A percentile compares a stretch with the other conserved stretches of the same genome.
phyloP scores from a whole-genome alignment of 306 rosid species.

The Quercus rubra region DNA sequence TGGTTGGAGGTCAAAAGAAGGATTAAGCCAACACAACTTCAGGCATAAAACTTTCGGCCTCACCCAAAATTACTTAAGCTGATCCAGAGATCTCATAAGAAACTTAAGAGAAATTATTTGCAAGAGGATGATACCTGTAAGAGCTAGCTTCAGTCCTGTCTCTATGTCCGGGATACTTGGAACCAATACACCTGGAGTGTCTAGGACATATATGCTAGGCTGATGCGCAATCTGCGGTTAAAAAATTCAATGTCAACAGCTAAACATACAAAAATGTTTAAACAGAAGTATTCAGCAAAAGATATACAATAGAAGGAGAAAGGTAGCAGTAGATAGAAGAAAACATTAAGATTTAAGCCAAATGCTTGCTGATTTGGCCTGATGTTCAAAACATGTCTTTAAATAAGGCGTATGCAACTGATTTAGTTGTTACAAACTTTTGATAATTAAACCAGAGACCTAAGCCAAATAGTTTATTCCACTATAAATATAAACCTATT shows the following conservation, averaged over 20 bases:
- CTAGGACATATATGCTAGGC: conserved; percentile 89
- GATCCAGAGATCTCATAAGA: not conserved
- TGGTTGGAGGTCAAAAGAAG: not conserved
- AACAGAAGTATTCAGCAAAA: not conserved
- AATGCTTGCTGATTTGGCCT: not conserved
- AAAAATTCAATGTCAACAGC: conserved; percentile 5
- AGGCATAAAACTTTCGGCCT: not conserved
- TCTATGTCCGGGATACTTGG: conserved; percentile 85
- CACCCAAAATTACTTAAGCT: not conserved
- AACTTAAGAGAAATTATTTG: not conserved
- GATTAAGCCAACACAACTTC: not conserved
- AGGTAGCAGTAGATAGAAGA: not conserved
- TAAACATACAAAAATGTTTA: not conserved
- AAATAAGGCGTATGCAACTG: not conserved
- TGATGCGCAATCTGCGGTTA: conserved; percentile 81
- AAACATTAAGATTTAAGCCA: not conserved
- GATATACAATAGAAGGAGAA: not conserved
- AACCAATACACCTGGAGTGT: conserved; percentile 95
- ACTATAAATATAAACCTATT: not conserved
- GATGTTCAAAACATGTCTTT: not conserved
- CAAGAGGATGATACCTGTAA: conserved; percentile 55
- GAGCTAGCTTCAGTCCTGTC: conserved; percentile 90
- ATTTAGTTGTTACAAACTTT: not conserved
- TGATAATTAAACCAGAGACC: not conserved
- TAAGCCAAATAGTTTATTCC: not conserved